Percentiles rank a stretch among this genome's conserved stretches.
phyloP scores from a whole-genome alignment of 2,329 filamentous ascomycete genomes.

The Colletotrichum sp. region DNA sequence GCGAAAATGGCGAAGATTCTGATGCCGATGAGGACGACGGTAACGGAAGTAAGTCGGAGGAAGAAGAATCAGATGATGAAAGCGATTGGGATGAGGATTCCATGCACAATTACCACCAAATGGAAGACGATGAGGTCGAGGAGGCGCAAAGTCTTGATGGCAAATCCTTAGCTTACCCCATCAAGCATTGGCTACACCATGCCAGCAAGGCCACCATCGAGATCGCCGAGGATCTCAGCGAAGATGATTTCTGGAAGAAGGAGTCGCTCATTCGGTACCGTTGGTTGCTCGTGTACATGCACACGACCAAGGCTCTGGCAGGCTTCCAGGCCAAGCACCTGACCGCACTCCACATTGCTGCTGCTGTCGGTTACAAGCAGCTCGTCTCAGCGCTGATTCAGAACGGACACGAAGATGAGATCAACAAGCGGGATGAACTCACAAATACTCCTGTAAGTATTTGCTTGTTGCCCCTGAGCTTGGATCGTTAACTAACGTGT shows the following conservation, averaged over 20 bases:
- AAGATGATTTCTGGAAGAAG: slow-evolving; percentile 41
- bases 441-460: slow-evolving; percentile 37
- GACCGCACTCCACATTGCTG: slow-evolving; percentile 41
- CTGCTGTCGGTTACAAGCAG: slow-evolving; percentile 40
- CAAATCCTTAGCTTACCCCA: slow-evolving; percentile 36
- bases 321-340: slow-evolving; percentile 32
- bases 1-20: neutral
- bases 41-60: neutral
- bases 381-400: slow-evolving; percentile 41
- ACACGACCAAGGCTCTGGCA: slow-evolving; percentile 33
- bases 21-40: neutral
- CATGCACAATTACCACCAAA: slow-evolving; percentile 23
- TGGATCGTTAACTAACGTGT: neutral
- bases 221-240: slow-evolving; percentile 44
- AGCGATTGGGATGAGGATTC: slow-evolving; percentile 12
- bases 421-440: slow-evolving; percentile 31
- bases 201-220: slow-evolving; percentile 44
- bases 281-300: slow-evolving; percentile 40
- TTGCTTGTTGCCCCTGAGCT: neutral
- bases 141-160: slow-evolving; percentile 31
- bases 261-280: slow-evolving; percentile 38
- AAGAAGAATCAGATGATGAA: slow-evolving; percentile 5
- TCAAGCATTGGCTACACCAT: slow-evolving; percentile 45
- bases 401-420: slow-evolving; percentile 39
- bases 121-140: slow-evolving; percentile 23